These are phyloP conservation scores for Aspergillus pseudoglaucus DNA, from an alignment of 2,329 filamentous ascomycete species.

Conservation along the genomic window DNA sequence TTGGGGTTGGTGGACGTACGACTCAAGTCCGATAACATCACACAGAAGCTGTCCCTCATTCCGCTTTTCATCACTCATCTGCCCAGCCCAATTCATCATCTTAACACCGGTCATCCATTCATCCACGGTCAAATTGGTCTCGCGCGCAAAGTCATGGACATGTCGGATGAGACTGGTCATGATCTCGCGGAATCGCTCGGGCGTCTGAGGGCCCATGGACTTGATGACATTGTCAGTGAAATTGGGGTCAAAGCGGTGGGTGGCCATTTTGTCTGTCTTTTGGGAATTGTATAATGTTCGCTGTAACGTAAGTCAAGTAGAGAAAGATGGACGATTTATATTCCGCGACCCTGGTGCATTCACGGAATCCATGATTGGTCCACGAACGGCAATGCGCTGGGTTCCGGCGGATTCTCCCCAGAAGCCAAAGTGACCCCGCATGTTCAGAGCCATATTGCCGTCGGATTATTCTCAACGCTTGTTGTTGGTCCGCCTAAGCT, in stretches of 20 bases:
- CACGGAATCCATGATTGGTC: background rate
- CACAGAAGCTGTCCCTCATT: conserved; percentile 58
- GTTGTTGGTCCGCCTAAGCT: background rate
- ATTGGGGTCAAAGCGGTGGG: conserved; percentile 38
- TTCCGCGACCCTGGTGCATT: background rate
- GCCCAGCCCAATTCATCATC: conserved; percentile 56
- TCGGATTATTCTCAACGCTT: background rate
- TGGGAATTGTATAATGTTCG: background rate
- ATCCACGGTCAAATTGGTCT: conserved; percentile 53
- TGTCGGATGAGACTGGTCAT: conserved; percentile 48
- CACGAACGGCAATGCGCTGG: background rate
- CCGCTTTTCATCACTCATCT: conserved; percentile 56
- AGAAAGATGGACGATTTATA: background rate
- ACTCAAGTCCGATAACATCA: conserved; percentile 54
- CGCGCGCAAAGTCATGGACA: conserved; percentile 54
- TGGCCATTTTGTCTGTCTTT: conserved; percentile 15
- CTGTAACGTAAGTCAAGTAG: background rate
- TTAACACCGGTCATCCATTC: conserved; percentile 54
- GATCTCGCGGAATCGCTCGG: conserved; percentile 60
- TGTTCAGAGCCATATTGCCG: background rate
- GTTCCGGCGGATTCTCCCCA: background rate
- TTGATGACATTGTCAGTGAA: conserved; percentile 67
- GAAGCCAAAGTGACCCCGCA: background rate
- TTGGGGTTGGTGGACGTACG: conserved; percentile 26
- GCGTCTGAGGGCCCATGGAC: conserved; percentile 64